Evolutionary conservation across 495 filamentous ascomycete species (phyloP), one percentile per base, ranked within the genome.

Genomic region (Corynascus novoguineensis): DNA sequence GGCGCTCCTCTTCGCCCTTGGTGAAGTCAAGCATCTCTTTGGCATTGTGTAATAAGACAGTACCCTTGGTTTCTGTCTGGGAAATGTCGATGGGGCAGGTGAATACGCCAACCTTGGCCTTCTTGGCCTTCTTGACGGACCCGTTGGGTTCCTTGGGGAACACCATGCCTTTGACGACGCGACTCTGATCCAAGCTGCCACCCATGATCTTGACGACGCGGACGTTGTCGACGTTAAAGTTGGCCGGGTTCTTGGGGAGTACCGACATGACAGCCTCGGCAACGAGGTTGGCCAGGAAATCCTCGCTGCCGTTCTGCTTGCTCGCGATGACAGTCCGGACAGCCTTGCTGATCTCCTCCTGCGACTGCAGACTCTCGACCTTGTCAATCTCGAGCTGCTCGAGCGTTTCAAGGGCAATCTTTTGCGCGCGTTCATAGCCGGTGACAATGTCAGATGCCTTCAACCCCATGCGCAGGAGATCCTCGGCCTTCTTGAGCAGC

Each of bases 181-280:
- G 83, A 66, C 88, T 93, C 73, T 97, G 92, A 67, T 90, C 88
- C 66, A 97, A 78, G 68, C 85, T 89, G 57, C 95, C 93, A 60
- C 95, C 95, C 95, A 99, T 97, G 63, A 99, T 97, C 79, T 99
- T 99, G 56, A 99, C 95, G 57, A 99, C 95, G 48, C 95, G 90
- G 61, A 99, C 85, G 68, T 97, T 99, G 78, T 99, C 95, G 62
- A 99, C 95, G 74, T 97, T 99, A 79, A 99, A 99, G 77, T 97
- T 96, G 68, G 78, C 70, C n/a, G 95, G 88, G 76, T 97, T 95
- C 78, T 96, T 97, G 58, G 95, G 95, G 45, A 97, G 82, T 4
- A 99, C 95, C 48, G 90, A 84, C 50, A 97, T 83, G 24, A 97
- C 90, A 27, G 92, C 95, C 77, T 97, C 91, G 34, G 95, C 85